phyloP scores from a whole-genome alignment of 345 rosid genomes.

The Brassica carinata region DNA sequence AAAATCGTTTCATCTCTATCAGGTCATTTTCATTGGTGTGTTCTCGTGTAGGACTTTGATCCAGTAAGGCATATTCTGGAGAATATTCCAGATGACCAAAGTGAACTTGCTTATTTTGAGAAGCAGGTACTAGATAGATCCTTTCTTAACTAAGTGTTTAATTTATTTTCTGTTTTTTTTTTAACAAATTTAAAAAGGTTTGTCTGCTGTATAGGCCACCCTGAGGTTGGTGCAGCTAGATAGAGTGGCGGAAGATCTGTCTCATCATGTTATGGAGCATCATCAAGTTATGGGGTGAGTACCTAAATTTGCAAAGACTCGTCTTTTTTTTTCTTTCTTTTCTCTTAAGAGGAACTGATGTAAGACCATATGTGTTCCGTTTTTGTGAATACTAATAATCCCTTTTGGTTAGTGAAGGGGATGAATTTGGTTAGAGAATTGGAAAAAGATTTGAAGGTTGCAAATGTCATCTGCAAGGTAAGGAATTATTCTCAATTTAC shows the following conservation, averaged over 20 bases:
- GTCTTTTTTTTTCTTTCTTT: neutral
- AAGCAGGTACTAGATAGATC: conserved; percentile 62
- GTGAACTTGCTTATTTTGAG: conserved; percentile 71
- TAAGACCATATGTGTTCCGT: neutral
- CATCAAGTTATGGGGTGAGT: conserved; percentile 99
- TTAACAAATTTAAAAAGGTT: neutral
- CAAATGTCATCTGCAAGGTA: conserved; percentile 95
- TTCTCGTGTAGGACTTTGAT: conserved; percentile 78
- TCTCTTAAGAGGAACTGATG: neutral
- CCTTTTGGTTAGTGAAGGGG: conserved; percentile 98
- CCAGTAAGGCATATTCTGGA: conserved; percentile 79
- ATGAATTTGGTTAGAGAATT: conserved; percentile 97
- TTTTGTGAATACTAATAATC: conserved; percentile 26
- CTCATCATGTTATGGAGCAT: conserved; percentile 91
- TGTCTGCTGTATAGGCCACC: conserved; percentile 62
- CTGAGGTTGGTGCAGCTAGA: conserved; percentile 90
- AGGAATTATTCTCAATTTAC: conserved; percentile 29
- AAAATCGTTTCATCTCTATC: neutral
- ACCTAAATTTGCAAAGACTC: neutral
- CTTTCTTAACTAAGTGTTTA: neutral
- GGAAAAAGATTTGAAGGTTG: conserved; percentile 96
- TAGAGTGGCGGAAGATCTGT: conserved; percentile 75
- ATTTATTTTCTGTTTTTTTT: neutral
- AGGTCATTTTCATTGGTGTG: neutral
- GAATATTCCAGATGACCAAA: conserved; percentile 71